phyloP scores from a whole-genome alignment of 345 rosid genomes.

The Sisymbrium altissimum region DNA sequence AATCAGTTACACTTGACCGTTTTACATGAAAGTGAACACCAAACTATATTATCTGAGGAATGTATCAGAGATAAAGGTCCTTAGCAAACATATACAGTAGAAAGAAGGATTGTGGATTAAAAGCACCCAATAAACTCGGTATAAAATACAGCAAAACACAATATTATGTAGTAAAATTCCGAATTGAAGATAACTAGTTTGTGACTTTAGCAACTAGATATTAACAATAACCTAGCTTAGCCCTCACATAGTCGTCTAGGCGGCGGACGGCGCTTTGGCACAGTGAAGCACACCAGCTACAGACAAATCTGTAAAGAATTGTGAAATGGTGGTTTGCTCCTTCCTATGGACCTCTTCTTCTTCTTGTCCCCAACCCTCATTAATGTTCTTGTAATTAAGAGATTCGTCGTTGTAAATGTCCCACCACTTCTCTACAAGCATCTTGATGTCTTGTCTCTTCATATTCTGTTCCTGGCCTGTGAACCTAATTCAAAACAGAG shows the following conservation, averaged over 20 bases:
- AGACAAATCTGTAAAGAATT: slow-evolving; percentile 27
- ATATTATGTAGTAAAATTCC: neutral
- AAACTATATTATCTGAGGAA: neutral
- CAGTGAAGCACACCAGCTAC: slow-evolving; percentile 36
- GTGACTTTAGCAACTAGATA: neutral
- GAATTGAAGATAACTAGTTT: slow-evolving; percentile 2
- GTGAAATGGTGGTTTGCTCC: slow-evolving; percentile 25
- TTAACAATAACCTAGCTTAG: neutral
- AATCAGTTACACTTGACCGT: no score
- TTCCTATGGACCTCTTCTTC: slow-evolving; percentile 20
- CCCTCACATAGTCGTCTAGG: slow-evolving; percentile 21
- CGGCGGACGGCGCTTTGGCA: slow-evolving; percentile 50
- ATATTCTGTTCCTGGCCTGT: slow-evolving; percentile 56
- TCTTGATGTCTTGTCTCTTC: slow-evolving; percentile 57
- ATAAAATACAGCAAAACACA: slow-evolving; percentile 1
- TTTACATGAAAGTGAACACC: neutral
- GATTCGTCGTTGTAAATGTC: slow-evolving; percentile 55
- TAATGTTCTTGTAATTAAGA: slow-evolving; percentile 38
- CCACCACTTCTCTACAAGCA: slow-evolving; percentile 53
- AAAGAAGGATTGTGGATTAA: slow-evolving; percentile 4
- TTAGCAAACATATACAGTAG: slow-evolving; percentile 1
- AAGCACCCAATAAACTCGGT: neutral
- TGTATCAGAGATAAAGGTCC: neutral
- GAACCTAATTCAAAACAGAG: slow-evolving; percentile 34
- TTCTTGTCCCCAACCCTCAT: neutral